Evolutionary conservation across 2,329 filamentous ascomycete genomes (phyloP), one percentile per base, ranked within the genome.

Genomic region (Stromatinia cepivora): DNA sequence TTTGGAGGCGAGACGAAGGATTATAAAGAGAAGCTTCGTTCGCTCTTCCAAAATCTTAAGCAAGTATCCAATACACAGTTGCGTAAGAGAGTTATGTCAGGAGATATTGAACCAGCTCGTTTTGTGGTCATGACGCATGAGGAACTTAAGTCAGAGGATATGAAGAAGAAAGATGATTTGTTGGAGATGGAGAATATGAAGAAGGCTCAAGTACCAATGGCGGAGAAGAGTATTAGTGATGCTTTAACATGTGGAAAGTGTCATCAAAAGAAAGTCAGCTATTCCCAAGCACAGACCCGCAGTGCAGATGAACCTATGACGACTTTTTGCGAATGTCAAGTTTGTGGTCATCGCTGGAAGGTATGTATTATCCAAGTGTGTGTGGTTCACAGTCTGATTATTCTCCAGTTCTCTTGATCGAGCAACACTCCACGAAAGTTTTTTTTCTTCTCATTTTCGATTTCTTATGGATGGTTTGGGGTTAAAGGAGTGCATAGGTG

Each of bases 171-270:
- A 77, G 93, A 97, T 75, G 83, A 87, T 75, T 88, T 88, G 79
- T 85, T 97, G 64, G 86, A 93, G 79, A 88, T 92, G 81, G 93
- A 97, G 81, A 99, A 99, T 81, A 94, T 98, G 92, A 93, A 93
- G 83, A 93, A 94, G 81, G 93, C 95, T 1, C 96, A 98, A 89
- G 94, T 97, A 15, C 92, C 94, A 69, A 91, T 94, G 84, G 91
- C 89, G 25, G 91, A 97, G 81, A 95, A 93, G 85, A 94, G 91
- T 78, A 93, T 97, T 82, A 93, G 90, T 79, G 90, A 91, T 79
- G 92, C 90, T 69, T 85, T 98, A 77, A 90, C 92, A 81, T 99
- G 95, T 82, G 88, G 93, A 78, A 94, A 93, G 81, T 99, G 95
- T 82, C 92, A 92, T 76, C 86, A 97, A 86, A 94, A 92, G 84